Percentiles rank a stretch among this genome's conserved stretches.
Evolutionary conservation across 345 rosid genomes (phyloP).

Genomic region (Ceriops tagal): DNA sequence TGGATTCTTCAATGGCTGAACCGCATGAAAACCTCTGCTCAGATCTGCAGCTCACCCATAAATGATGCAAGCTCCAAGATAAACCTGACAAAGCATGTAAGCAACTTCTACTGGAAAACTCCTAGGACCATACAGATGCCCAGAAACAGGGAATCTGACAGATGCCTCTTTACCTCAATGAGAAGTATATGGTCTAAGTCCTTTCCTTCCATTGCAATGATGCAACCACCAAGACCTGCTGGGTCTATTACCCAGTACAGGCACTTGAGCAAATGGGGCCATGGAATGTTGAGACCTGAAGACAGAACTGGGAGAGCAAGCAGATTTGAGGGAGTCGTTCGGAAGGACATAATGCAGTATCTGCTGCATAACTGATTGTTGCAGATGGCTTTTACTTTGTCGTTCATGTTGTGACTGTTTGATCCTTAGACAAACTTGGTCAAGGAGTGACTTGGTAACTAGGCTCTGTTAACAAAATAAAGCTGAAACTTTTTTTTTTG

Average conservation of each 20-base stretch:
- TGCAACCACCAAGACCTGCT: constrained; percentile 48
- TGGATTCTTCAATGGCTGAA: constrained; percentile 85
- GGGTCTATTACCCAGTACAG: constrained; percentile 60
- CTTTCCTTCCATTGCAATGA: constrained; percentile 56
- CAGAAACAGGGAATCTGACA: constrained; percentile 43
- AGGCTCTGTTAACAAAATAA: neutral
- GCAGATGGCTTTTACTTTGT: neutral
- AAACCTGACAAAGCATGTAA: constrained; percentile 40
- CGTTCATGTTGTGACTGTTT: neutral
- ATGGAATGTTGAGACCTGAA: constrained; percentile 26
- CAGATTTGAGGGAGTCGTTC: constrained; percentile 39
- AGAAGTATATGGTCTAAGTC: constrained; percentile 42
- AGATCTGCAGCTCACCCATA: constrained; percentile 48
- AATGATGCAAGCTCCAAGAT: constrained; percentile 23
- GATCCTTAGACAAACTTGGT: neutral
- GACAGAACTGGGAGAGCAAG: constrained; percentile 21
- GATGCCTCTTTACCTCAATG: constrained; percentile 52
- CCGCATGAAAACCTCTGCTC: constrained; percentile 85
- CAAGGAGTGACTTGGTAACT: neutral
- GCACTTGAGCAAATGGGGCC: constrained; percentile 30
- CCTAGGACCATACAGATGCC: constrained; percentile 34
- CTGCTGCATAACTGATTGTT: constrained; percentile 34
- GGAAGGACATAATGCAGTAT: constrained; percentile 81
- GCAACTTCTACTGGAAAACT: constrained; percentile 33
- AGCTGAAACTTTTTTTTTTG: neutral